Evolutionary conservation across 495 filamentous ascomycete genomes (phyloP).

Genomic region (Parachaetomium inaequale): DNA sequence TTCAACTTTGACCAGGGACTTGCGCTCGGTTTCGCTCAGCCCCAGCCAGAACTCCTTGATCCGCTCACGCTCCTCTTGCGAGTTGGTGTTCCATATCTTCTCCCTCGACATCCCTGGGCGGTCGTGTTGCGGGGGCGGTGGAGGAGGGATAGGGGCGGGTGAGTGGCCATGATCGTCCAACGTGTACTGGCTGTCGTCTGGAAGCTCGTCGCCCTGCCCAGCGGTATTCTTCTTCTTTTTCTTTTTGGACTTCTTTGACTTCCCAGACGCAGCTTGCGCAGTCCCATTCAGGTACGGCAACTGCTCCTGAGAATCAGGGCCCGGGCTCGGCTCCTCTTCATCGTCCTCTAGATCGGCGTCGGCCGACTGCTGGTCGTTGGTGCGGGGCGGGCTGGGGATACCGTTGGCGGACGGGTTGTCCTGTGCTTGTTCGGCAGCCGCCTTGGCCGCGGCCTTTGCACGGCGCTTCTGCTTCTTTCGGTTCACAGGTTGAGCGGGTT

Average conservation of each 20-base stretch:
- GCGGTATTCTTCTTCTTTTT: conserved; percentile 50
- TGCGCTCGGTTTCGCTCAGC: conserved; percentile 89
- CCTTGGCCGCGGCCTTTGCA: conserved; percentile 71
- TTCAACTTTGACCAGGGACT: conserved; percentile 93
- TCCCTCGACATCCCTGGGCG: conserved; percentile 59
- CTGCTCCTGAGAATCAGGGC: conserved; percentile 4
- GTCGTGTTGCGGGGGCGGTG: conserved; percentile 26
- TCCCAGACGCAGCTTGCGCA: conserved; percentile 18
- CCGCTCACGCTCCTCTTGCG: conserved; percentile 86
- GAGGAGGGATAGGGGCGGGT: conserved; percentile 16
- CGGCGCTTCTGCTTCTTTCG: conserved; percentile 90
- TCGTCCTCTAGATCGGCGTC: conserved; percentile 32
- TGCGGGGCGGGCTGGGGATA: conserved; percentile 37
- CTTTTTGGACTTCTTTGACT: conserved; percentile 60
- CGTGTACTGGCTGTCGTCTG: conserved; percentile 14
- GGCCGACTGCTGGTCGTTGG: conserved; percentile 28
- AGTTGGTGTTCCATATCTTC: conserved; percentile 96
- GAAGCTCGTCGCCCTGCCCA: conserved; percentile 14
- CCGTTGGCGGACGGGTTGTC: conserved; percentile 37
- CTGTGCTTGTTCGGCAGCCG: conserved; percentile 43
- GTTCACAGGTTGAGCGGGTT: conserved; percentile 57
- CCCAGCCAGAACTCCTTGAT: conserved; percentile 99
- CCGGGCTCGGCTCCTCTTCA: conserved; percentile 22
- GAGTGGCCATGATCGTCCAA: conserved; percentile 15
- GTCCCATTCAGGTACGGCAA: conserved; percentile 18